phyloP scores from a whole-genome alignment of 768 basidiomycete species.

The Omphalotus guepiniiformis region DNA sequence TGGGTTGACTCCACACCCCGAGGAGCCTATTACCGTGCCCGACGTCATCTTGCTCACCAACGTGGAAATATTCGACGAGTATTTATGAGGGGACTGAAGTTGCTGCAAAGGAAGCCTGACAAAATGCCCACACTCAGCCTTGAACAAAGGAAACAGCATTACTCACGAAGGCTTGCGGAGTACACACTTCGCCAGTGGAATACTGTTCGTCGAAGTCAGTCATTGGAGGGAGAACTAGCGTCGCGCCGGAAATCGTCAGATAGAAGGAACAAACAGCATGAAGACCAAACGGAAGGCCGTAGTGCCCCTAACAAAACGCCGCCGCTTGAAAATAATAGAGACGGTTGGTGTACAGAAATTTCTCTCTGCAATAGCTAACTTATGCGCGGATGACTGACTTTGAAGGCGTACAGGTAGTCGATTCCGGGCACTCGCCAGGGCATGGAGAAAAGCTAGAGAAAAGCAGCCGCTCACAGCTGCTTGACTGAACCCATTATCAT shows the following conservation, averaged over 20 bases:
- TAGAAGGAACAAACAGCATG: background rate
- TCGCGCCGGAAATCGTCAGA: background rate
- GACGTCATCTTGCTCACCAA: background rate
- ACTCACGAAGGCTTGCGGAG: conserved; percentile 36
- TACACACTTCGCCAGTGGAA: conserved; percentile 41
- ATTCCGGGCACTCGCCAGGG: conserved; percentile 9
- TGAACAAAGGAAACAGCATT: conserved; percentile 34
- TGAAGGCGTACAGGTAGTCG: conserved; percentile 14
- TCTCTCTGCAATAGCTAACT: background rate
- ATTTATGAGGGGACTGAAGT: background rate
- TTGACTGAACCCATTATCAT: too few species aligned
- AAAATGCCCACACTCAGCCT: conserved; percentile 28
- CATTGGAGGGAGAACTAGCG: background rate
- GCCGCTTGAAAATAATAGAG: background rate
- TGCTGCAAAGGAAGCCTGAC: background rate
- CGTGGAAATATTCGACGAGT: too few species aligned
- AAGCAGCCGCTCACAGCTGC: too few species aligned
- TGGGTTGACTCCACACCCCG: background rate
- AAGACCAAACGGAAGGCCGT: background rate
- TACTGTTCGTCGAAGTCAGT: conserved; percentile 15
- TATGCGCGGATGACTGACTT: background rate
- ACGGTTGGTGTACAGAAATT: background rate
- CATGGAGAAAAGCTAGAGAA: too few species aligned
- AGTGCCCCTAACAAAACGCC: background rate
- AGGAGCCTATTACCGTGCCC: background rate